Evolutionary conservation across 2,329 filamentous ascomycete genomes (phyloP).

Genomic region (Diaporthe sp.): DNA sequence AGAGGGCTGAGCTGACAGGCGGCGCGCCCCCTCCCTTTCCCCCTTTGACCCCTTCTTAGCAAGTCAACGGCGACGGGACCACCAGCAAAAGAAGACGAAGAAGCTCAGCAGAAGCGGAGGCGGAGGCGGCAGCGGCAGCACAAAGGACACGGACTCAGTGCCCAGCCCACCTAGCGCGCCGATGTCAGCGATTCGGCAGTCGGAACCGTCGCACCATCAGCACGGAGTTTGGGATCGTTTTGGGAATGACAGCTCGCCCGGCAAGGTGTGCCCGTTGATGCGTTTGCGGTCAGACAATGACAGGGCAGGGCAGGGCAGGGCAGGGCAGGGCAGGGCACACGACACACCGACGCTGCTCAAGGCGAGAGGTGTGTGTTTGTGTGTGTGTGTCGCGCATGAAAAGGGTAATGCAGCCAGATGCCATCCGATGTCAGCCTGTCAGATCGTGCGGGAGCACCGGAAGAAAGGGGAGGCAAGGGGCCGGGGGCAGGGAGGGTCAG

Average conservation of each 20-base stretch:
- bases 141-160: not conserved
- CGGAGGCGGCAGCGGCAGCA: not conserved
- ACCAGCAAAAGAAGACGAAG: not conserved
- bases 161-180: conserved; percentile 11
- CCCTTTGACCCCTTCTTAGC: not conserved
- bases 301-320: conserved; percentile 22
- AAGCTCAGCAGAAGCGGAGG: not conserved
- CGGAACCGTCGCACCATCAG: conserved; percentile 28
- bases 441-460: conserved; percentile 12
- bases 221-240: conserved; percentile 25
- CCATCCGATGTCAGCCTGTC: conserved; percentile 19
- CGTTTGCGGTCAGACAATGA: conserved; percentile 11
- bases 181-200: conserved; percentile 27
- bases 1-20: conserved; percentile 23
- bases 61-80: not conserved
- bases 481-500: not conserved
- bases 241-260: conserved; percentile 27
- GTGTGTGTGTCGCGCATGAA: conserved; percentile 21
- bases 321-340: conserved; percentile 10
- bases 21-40: not conserved
- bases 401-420: not conserved
- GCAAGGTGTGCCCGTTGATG: conserved; percentile 17
- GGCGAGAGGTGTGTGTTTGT: not conserved
- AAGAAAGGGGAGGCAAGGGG: not conserved
- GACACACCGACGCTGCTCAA: not conserved